Evolutionary conservation across 139 green algal genomes (phyloP).

Genomic region (Tetradesmus obliquus): DNA sequence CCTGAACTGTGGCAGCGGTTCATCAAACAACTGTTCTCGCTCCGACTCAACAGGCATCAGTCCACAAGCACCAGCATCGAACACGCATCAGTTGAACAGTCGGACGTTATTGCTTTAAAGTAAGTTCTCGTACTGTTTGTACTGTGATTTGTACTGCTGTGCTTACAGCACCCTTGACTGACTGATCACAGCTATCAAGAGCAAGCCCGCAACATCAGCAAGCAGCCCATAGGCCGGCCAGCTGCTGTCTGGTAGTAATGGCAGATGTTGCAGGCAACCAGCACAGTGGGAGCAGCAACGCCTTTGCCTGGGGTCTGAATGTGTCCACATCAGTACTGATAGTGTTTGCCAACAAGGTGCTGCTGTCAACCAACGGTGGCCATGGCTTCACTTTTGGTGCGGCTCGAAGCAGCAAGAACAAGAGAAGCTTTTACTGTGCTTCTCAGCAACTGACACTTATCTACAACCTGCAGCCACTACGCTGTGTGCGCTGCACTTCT

Average conservation of each 20-base stretch:
- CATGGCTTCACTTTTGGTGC: conserved; percentile 68
- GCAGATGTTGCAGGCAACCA: background rate
- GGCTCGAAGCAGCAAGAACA: background rate
- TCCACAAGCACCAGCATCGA: background rate
- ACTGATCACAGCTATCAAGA: background rate
- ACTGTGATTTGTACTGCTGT: background rate
- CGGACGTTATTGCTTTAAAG: background rate
- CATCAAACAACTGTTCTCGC: background rate
- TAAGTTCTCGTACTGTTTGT: too few species aligned
- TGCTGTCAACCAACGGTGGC: conserved; percentile 63
- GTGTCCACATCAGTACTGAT: conserved; percentile 61
- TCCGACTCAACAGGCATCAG: background rate
- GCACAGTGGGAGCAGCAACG: background rate
- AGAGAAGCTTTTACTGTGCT: background rate
- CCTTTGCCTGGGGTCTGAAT: conserved; percentile 41
- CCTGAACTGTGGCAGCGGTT: background rate
- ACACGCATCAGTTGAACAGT: background rate
- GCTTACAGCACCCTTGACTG: background rate
- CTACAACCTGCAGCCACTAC: conserved; percentile 60
- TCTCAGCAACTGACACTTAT: background rate
- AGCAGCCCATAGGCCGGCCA: background rate
- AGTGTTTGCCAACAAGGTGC: conserved; percentile 75
- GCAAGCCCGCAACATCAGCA: background rate
- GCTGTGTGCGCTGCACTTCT: conserved; percentile 71
- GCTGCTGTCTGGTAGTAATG: background rate